Base-by-base conservation (phyloP, 306 rosid genomes). In the Cercis canadensis region DNA sequence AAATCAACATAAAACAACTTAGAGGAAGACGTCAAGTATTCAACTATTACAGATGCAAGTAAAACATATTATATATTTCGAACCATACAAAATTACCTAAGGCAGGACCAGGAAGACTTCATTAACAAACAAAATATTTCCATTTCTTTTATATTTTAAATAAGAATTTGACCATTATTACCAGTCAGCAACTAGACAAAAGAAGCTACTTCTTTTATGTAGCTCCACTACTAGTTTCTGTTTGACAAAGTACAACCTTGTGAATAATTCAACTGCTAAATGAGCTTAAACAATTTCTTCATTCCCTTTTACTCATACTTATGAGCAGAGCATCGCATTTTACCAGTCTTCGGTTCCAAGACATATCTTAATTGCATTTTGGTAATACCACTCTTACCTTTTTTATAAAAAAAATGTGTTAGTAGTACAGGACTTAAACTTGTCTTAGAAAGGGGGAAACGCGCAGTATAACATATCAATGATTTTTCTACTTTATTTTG, bases 1-100 rank as follows among this genome's bases (percentile, higher is more conserved):
- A 70, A 69, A 70, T 36, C 16, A 74, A 78, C 39, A 80, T 33
- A 53, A 24, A 51, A 17, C 13, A 14, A 37, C 50, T 75, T 32
- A 36, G 54, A 24, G 61, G 29, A 75, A 70, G 67, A 18, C 24
- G 40, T 41, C 66, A 12, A 19, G 66, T 49, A 51, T 41, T 33
- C 33, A 11, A n/a, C n/a, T n/a, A n/a, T n/a, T n/a, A n/a, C n/a
- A 24, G 59, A 10, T 13, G 39, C 61, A 55, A 55, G 8, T 6
- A 1, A 8, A 79, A 61, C 9, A 21, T 14, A 5, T 31, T 11
- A 34, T 16, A 34, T 16, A 16, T 10, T 54, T 21, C 17, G 4
- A 54, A 54, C 33, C 8, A 18, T 63, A 63, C 7, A 63, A 39
- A 44, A 24, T 11, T 13, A 53, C 56, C 16, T 5, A 59, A 52